Conservation (phyloP, 1,284 basidiomycete genomes). For the Boletus sp. region DNA sequence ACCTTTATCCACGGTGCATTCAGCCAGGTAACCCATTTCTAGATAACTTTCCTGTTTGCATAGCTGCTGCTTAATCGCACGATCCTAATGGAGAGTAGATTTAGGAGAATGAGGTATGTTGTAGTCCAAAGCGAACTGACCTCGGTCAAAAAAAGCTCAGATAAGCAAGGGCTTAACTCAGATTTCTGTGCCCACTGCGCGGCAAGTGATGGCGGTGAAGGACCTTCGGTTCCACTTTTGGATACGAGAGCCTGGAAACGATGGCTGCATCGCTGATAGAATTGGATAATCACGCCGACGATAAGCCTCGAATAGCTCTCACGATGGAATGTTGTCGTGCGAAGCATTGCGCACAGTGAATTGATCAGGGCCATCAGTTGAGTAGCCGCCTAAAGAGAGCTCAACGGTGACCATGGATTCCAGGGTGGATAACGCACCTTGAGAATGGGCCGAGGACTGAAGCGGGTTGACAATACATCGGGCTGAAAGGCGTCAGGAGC, state of each 20-base stretch:
- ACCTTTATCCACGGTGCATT: constrained; percentile 47
- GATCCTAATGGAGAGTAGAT: constrained; percentile 33
- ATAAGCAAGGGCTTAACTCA: constrained; percentile 72
- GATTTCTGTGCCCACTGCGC: constrained; percentile 84
- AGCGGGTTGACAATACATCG: constrained; percentile 57
- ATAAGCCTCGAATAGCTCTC: constrained; percentile 94
- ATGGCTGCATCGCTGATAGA: constrained; percentile 91
- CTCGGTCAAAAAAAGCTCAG: constrained; percentile 49
- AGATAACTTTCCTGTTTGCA: constrained; percentile 74
- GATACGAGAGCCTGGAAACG: constrained; percentile 77
- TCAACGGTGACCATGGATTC: constrained; percentile 7
- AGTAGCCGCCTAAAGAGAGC: constrained; percentile 60
- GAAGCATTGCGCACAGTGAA: constrained; percentile 89
- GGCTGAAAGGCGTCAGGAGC: constrained; percentile 83
- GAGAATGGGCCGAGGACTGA: constrained; percentile 70
- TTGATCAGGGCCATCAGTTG: constrained; percentile 90
- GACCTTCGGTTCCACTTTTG: constrained; percentile 34
- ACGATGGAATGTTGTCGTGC: constrained; percentile 91
- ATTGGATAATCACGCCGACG: constrained; percentile 93
- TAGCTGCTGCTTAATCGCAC: constrained; percentile 49
- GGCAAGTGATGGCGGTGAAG: constrained; percentile 56
- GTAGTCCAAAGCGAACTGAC: constrained; percentile 31
- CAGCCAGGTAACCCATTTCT: constrained; percentile 63
- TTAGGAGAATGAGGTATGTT: constrained; percentile 7
- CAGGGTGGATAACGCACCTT: constrained; percentile 52